A percentile compares a stretch with the other conserved stretches of the same genome.
phyloP scores from a whole-genome alignment of 2,329 filamentous ascomycete species.

The Aureobasidium mangrovei region DNA sequence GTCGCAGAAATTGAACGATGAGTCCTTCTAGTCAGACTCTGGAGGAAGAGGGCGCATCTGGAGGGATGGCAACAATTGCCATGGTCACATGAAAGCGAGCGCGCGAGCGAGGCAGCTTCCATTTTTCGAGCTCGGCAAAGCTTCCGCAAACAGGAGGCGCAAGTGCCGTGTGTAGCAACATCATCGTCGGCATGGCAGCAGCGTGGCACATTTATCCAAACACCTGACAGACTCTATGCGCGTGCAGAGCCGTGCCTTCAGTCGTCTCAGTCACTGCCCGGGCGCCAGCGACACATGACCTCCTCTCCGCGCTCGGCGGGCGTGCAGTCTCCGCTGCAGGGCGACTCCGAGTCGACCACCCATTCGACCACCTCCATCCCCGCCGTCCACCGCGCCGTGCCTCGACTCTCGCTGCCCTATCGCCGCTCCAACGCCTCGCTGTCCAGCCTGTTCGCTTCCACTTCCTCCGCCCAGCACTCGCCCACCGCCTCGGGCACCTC shows the following conservation, averaged over 20 bases:
- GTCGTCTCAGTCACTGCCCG: background rate
- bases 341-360: constrained; percentile 57
- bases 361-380: constrained; percentile 33
- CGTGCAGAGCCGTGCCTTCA: background rate
- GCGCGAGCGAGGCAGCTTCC: background rate
- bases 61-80: background rate
- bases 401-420: constrained; percentile 42
- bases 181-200: background rate
- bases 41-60: background rate
- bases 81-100: constrained; percentile 3
- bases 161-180: background rate
- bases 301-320: constrained; percentile 49
- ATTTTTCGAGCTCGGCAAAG: constrained; percentile 14
- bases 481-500: constrained; percentile 34
- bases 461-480: constrained; percentile 34
- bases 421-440: constrained; percentile 45
- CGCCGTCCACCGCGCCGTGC: constrained; percentile 48
- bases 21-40: background rate
- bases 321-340: constrained; percentile 59
- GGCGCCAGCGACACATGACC: constrained; percentile 46
- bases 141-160: constrained; percentile 7
- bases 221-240: background rate
- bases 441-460: constrained; percentile 45
- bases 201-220: background rate
- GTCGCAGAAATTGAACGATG: background rate